A percentile compares a stretch with the other conserved stretches of the same genome.
These are phyloP conservation scores for Gentiana macrophylla DNA, from an alignment of 257 asterid genomes.

Conservation along the genomic window DNA sequence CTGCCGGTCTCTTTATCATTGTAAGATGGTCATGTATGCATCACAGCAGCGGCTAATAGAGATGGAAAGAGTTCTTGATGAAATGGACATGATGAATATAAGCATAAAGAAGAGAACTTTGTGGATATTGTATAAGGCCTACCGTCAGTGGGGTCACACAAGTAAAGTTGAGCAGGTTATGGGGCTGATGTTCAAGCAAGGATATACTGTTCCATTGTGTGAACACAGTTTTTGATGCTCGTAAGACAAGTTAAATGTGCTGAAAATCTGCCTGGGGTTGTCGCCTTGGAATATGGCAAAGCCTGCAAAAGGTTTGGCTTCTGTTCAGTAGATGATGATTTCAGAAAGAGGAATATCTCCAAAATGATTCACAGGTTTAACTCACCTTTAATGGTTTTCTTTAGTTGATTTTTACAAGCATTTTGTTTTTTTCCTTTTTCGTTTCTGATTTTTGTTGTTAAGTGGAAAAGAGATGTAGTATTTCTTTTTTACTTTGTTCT, in stretches of 20 bases:
- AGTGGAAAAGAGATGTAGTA: too few species aligned
- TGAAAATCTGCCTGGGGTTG: neutral
- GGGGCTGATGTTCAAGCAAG: slow-evolving; percentile 67
- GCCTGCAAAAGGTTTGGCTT: neutral
- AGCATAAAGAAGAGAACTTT: slow-evolving; percentile 41
- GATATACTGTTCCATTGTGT: slow-evolving; percentile 29
- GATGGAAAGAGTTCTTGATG: slow-evolving; percentile 74
- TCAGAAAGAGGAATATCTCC: neutral
- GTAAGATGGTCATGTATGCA: slow-evolving; percentile 76
- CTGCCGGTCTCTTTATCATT: slow-evolving; percentile 71
- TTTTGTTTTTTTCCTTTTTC: too few species aligned
- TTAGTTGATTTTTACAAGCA: too few species aligned
- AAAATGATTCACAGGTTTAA: neutral
- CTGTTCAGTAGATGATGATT: neutral
- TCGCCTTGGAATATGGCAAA: neutral
- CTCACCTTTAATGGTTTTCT: neutral
- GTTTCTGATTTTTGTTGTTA: too few species aligned
- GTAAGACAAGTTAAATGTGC: slow-evolving; percentile 4
- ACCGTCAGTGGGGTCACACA: slow-evolving; percentile 36
- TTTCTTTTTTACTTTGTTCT: too few species aligned
- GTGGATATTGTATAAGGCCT: slow-evolving; percentile 50
- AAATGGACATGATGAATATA: slow-evolving; percentile 55
- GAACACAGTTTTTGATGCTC: slow-evolving; percentile 8
- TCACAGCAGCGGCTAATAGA: slow-evolving; percentile 57
- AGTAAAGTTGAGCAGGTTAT: slow-evolving; percentile 49